A percentile compares a stretch with the other conserved stretches of the same genome.
These are phyloP conservation scores for Gastrodia elata DNA, from an alignment of 106 monocot genomes.

Conservation along the genomic window DNA sequence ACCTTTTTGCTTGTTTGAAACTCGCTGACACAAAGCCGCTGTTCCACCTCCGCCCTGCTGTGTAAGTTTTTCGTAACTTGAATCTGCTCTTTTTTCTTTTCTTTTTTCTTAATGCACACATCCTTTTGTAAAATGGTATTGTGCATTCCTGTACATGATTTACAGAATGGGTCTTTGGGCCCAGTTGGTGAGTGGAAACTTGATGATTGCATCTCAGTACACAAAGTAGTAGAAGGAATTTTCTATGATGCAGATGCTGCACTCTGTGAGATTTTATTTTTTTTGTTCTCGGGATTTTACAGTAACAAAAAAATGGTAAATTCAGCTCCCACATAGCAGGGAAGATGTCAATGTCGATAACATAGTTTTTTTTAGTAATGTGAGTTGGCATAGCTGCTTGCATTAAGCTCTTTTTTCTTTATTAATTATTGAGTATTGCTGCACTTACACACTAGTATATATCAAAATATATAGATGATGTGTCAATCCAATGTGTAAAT, in stretches of 20 bases:
- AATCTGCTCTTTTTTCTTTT: no score
- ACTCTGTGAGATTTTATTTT: constrained; percentile 44
- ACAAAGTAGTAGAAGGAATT: constrained; percentile 57
- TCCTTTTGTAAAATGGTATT: background rate
- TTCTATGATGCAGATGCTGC: constrained; percentile 54
- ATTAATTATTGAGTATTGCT: no score
- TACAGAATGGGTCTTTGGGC: constrained; percentile 41
- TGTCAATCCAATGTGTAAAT: no score
- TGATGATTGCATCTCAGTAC: constrained; percentile 62
- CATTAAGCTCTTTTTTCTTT: no score
- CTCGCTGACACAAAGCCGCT: no score
- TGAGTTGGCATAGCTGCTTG: no score
- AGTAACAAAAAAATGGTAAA: background rate
- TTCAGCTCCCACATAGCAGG: background rate
- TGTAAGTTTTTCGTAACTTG: no score
- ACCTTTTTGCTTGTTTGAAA: no score
- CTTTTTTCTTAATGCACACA: background rate
- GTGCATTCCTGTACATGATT: background rate
- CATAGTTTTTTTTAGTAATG: no score
- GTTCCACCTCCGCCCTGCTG: no score
- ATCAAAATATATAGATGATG: no score
- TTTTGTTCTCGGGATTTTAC: background rate
- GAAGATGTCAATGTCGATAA: background rate
- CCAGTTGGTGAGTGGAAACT: constrained; percentile 60
- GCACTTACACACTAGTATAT: no score